Percentiles rank a stretch among this genome's conserved stretches.
These are phyloP conservation scores for Oleoguttula mirabilis DNA, from an alignment of 495 filamentous ascomycete genomes.

Conservation along the genomic window DNA sequence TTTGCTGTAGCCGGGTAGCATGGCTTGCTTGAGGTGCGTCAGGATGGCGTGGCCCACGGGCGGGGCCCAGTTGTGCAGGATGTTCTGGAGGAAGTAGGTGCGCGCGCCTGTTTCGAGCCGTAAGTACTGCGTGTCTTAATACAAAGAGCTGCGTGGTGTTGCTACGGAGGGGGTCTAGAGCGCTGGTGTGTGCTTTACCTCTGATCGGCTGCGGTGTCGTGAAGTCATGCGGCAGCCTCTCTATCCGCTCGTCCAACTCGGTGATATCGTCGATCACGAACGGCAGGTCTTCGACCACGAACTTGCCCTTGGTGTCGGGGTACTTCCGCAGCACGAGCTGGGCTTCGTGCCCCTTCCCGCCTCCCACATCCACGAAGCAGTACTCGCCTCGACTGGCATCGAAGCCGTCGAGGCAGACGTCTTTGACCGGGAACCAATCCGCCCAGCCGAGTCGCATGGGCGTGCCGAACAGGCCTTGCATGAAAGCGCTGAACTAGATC, in stretches of 20 bases:
- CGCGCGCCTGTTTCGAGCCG: constrained; percentile 9
- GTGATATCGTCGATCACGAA: constrained; percentile 14
- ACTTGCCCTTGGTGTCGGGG: constrained; percentile 5
- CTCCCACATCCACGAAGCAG: constrained; percentile 17
- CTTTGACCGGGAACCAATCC: constrained; percentile 9
- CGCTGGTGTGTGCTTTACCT: too few species aligned
- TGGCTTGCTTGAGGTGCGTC: constrained; percentile 2
- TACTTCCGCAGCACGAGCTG: constrained; percentile 4
- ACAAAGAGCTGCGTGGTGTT: too few species aligned
- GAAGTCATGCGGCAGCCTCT: constrained; percentile 12
- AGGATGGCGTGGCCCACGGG: constrained; percentile 14
- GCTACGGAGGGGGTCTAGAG: too few species aligned
- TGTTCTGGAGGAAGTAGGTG: constrained; percentile 6
- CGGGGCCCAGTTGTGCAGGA: constrained; percentile 12
- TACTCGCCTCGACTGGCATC: too few species aligned
- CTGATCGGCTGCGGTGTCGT: constrained; percentile 9
- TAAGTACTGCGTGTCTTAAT: too few species aligned
- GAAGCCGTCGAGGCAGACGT: constrained; percentile 1
- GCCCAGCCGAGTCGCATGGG: constrained; percentile 3
- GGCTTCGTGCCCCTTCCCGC: constrained; percentile 14
- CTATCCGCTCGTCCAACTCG: constrained; percentile 6
- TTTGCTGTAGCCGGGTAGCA: constrained; percentile 15
- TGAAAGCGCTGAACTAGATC: constrained; percentile 12
- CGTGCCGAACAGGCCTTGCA: constrained; percentile 13
- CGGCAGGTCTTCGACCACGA: constrained; percentile 11